These are phyloP conservation scores for Millerozyma miso DNA, from an alignment of 805 yeast genomes.

Conservation along the genomic window DNA sequence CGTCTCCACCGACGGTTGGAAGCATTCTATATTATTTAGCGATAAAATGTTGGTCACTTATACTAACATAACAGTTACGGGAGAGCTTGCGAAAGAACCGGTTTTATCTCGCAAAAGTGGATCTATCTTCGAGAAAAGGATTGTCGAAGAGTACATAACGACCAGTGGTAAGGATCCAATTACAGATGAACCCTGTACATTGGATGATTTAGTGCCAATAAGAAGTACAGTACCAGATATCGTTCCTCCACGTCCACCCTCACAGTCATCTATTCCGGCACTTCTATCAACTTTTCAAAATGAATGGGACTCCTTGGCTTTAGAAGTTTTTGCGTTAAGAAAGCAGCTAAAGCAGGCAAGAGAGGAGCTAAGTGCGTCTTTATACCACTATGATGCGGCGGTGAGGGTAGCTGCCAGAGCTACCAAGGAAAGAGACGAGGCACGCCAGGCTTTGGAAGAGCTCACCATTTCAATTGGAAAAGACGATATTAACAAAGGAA, in stretches of 20 bases:
- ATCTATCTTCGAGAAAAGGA: slow-evolving; percentile 59
- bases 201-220: slow-evolving; percentile 53
- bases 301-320: slow-evolving; percentile 85
- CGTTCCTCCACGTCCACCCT: slow-evolving; percentile 42
- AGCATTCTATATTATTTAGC: too few species aligned
- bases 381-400: slow-evolving; percentile 89
- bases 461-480: slow-evolving; percentile 40
- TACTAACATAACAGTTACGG: slow-evolving; percentile 45
- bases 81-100: slow-evolving; percentile 63
- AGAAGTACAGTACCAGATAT: slow-evolving; percentile 14
- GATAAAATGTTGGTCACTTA: too few species aligned
- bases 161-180: slow-evolving; percentile 76
- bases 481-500: slow-evolving; percentile 11
- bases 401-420: slow-evolving; percentile 76
- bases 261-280: slow-evolving; percentile 69
- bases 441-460: slow-evolving; percentile 58
- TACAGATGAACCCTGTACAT: slow-evolving; percentile 53
- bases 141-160: slow-evolving; percentile 58
- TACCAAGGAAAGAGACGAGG: slow-evolving; percentile 71
- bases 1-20: too few species aligned
- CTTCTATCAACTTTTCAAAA: slow-evolving; percentile 71
- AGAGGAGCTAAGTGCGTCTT: slow-evolving; percentile 69
- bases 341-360: slow-evolving; percentile 64
- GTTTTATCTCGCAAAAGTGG: slow-evolving; percentile 74
- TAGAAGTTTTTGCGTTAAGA: slow-evolving; percentile 73